phyloP scores from a whole-genome alignment of 2,329 filamentous ascomycete genomes.

The Ploettnerulaceae sp. region DNA sequence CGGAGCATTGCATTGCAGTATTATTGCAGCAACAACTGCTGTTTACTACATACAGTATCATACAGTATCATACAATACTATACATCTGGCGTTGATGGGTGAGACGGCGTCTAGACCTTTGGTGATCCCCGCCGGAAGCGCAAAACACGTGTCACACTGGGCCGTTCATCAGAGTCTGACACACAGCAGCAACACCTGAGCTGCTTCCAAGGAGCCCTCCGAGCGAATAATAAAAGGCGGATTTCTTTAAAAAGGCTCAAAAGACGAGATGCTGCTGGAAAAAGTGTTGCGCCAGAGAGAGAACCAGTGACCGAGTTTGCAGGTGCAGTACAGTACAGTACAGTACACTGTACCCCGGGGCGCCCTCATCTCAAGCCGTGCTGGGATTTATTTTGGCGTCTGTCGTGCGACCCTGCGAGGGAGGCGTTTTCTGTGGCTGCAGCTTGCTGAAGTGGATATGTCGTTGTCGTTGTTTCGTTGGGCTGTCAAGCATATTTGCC shows the following conservation, averaged over 20 bases:
- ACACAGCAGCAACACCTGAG: background rate
- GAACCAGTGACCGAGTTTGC: slow-evolving; percentile 2
- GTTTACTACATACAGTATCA: no score
- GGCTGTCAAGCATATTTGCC: no score
- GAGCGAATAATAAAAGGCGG: no score
- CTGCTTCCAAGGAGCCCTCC: no score
- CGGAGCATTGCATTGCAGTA: no score
- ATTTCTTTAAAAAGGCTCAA: no score
- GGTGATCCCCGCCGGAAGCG: background rate
- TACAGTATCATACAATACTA: no score
- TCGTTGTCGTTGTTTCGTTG: no score
- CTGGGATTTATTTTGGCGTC: background rate
- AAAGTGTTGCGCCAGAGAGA: background rate
- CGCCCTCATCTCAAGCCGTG: background rate
- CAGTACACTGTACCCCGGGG: background rate
- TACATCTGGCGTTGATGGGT: no score
- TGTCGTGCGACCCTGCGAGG: slow-evolving; percentile 5
- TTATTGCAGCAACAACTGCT: no score
- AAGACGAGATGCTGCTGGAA: no score
- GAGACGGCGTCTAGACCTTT: background rate
- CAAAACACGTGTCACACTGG: background rate
- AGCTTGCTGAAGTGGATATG: background rate
- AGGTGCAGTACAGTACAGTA: background rate
- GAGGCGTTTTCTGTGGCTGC: slow-evolving; percentile 1
- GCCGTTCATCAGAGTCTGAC: background rate